A percentile compares a stretch with the other conserved stretches of the same genome.
Conservation (phyloP, 345 rosid genomes). For the Hevea brasiliensis region DNA sequence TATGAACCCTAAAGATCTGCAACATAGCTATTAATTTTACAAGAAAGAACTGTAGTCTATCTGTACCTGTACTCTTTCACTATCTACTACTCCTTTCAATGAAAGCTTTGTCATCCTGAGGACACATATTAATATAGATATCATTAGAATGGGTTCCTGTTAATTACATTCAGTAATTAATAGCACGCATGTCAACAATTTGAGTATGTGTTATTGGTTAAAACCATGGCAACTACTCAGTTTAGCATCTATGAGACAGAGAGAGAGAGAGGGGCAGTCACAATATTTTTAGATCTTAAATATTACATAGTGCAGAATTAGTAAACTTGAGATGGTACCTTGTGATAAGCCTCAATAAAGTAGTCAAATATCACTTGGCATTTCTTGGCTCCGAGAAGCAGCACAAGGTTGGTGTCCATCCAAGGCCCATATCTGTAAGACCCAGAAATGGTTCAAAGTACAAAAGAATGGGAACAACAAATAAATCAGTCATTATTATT, state of each 20-base stretch:
- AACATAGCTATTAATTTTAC: conserved; percentile 15
- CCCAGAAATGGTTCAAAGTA: not conserved
- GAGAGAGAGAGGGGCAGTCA: no score
- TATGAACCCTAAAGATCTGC: no score
- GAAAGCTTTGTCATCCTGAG: conserved; percentile 65
- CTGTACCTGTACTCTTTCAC: conserved; percentile 72
- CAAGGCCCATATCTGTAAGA: conserved; percentile 80
- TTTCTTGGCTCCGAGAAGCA: conserved; percentile 69
- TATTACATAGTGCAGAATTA: not conserved
- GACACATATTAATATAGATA: no score
- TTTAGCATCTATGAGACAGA: no score
- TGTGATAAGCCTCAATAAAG: conserved; percentile 61
- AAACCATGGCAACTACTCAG: no score
- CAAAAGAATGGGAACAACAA: not conserved
- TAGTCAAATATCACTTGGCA: conserved; percentile 86
- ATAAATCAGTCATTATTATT: not conserved
- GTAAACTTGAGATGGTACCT: conserved; percentile 39
- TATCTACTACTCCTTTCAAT: conserved; percentile 63
- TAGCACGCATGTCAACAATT: no score
- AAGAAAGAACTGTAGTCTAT: conserved; percentile 33
- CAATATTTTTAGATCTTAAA: no score
- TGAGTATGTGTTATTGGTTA: no score
- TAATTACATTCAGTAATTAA: no score
- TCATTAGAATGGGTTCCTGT: no score
- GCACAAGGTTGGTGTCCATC: conserved; percentile 92